Evolutionary conservation across 352 stramenopile species (phyloP).

Genomic region (Phytophthora agathidicida): DNA sequence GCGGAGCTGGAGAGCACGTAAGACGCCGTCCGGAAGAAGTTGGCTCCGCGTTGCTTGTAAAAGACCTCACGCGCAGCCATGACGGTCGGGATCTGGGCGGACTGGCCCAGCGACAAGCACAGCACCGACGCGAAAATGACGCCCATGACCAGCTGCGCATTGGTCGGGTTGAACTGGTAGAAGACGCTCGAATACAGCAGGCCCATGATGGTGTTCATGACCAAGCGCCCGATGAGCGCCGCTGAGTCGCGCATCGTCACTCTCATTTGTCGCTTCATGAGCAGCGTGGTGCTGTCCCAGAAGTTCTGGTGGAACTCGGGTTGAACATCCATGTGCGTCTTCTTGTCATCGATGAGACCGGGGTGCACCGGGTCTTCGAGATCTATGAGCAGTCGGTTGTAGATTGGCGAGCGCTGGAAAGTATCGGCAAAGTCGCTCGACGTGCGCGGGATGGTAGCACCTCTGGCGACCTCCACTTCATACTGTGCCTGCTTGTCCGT

Average conservation of each 20-base stretch:
- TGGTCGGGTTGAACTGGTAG: slow-evolving; percentile 26
- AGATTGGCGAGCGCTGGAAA: slow-evolving; percentile 29
- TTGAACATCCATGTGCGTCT: slow-evolving; percentile 12
- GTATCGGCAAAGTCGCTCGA: slow-evolving; percentile 24
- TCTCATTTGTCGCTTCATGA: slow-evolving; percentile 10
- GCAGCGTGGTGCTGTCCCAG: slow-evolving; percentile 3
- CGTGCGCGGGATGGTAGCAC: background rate
- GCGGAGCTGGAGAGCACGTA: slow-evolving; percentile 11
- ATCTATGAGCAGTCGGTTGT: slow-evolving; percentile 28
- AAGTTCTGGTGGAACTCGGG: slow-evolving; percentile 20
- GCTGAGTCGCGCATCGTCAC: slow-evolving; percentile 10
- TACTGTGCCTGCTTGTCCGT: slow-evolving; percentile 39
- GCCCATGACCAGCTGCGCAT: slow-evolving; percentile 42
- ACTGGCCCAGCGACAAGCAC: slow-evolving; percentile 59
- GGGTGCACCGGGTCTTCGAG: slow-evolving; percentile 20
- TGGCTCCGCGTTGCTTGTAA: slow-evolving; percentile 15
- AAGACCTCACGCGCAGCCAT: slow-evolving; percentile 43
- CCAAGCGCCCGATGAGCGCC: slow-evolving; percentile 41
- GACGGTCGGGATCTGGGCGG: slow-evolving; percentile 60
- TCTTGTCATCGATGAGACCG: slow-evolving; percentile 26
- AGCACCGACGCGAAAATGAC: slow-evolving; percentile 75
- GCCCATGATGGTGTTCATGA: slow-evolving; percentile 38
- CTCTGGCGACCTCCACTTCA: slow-evolving; percentile 8
- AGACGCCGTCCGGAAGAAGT: slow-evolving; percentile 12
- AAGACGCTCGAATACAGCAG: slow-evolving; percentile 35